Evolutionary conservation across 1,139 yeast species (phyloP), one percentile per base, ranked within the genome.

Genomic region (Scheffersomyces quercinus): DNA sequence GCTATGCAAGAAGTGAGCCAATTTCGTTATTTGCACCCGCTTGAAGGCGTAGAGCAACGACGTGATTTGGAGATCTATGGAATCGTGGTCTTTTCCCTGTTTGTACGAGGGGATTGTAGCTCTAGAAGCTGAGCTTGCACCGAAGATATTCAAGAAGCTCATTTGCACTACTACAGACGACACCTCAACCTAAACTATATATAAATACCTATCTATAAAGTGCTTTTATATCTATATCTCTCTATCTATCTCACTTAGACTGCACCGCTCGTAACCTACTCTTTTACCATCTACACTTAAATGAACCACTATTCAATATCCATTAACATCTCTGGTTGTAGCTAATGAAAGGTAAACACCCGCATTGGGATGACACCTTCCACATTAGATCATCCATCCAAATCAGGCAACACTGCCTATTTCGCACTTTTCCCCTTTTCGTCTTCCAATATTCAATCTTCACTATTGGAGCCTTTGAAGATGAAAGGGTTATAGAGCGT

Each of bases 21-120:
- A 55, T 15, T 61, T 63, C 41, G 75, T 68, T 34, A 84, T 69
- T 37, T 70, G 67, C 43, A 80, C 68, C 37, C 88, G 64, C 48
- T 78, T 73, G 64, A 77, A 84, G 56, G 79, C 67, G 55, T 83
- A 84, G 31, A 70, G 58, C 41, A 84, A 61, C 3, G 86, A 70
- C 52, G 78, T 81, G 46, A 82, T 69, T 50, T 82, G 86, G 12
- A 83, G 67, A 48, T 82, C 86, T 10, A 80, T 68, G 4, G 81
- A 69, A 57, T 83, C 89, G 44, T 75, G 79, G 4, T 55, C 49
- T 24, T 63, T 70, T 2, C 83, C 84, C 43, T 69, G 74, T 15
- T 59, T 49, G 49, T 75, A 81, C 7, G 66, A 60, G 3, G 86
- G 86, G 16, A 77, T 73, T 35, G 64, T 28, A 31, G 35, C 35